Base-by-base conservation (phyloP, 2,329 filamentous ascomycete genomes). In the Cryphonectria radicalis region DNA sequence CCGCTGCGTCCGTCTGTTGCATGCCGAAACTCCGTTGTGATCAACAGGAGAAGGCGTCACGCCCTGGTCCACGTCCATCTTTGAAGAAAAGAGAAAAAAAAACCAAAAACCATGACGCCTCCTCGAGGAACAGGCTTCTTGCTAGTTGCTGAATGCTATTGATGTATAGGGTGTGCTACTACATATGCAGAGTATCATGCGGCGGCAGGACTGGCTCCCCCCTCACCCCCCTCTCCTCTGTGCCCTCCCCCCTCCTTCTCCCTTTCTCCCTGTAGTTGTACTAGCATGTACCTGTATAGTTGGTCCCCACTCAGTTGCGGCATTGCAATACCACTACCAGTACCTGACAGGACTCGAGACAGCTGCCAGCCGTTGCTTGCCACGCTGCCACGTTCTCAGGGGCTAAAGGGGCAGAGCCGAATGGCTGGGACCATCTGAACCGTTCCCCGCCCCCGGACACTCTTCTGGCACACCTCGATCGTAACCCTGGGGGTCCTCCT, bases 391-490 rank as follows among this genome's bases (percentile, higher is more conserved):
- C 70, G 70, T 72, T 72, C 70, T 65, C 59, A 66, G 53, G 53
- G 50, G 55, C 55, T 46, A 14, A 32, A 68, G 71, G 71, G 68
- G 67, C 70, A 71, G 71, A 73, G 71, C 69, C 69, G 71, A 71
- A 69, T 73, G 69, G 69, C 63, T 70, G 71, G 71, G 71, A 71
- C 32, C 66, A 63, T 55, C 65, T 69, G 64, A 63, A 63, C 62
- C 22, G 62, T 62, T 73, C 71, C 71, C 71, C 71, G 71, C 71
- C 71, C 66, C 70, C 71, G 42, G 69, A 63, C 60, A 25, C 60
- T 50, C 64, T 37, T 59, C 25, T 57, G 37, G 65, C 65, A 67
- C 65, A 55, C 22, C 35, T 53, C 35, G 37, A 63, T 42, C 28
- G 19, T 35, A 66, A 28, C 43, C 63, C n/a, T 53, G 43, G 46